Evolutionary conservation across 1,139 yeast species (phyloP), one percentile per base, ranked within the genome.

Genomic region (Spathaspora sp.): DNA sequence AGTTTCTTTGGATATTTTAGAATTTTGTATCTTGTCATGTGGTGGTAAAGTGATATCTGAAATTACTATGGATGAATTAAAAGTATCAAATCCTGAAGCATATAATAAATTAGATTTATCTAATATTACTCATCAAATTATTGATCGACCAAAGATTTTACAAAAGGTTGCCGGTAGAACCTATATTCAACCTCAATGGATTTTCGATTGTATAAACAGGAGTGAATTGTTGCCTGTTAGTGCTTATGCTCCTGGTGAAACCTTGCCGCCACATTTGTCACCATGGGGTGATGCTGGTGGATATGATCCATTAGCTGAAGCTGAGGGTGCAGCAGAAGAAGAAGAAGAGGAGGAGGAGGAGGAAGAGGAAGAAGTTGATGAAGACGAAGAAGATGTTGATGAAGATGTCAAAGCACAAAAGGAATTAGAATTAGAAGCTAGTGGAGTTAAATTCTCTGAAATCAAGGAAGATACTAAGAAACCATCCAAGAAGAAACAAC

Each of bases 201-300:
- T 93, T 42, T 91, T 93, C 66, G 99, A 93, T 65, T 84, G 89
- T 60, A 75, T 95, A 55, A 93, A 93, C 72, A 86, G 86, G 69
- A 80, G 82, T 44, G 76, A 79, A 52, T 76, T 93, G 52, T 75
- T 87, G 47, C 80, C 93, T 34, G 97, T 88, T 23, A 84, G 85
- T 47, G 78, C 76, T 48, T 93, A 93, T 63, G 87, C 95, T 39
- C 96, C 97, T 3, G 99, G 99, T 47, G 98, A 93, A 69, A 74
- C 90, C 8, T 77, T 95, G 52, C 98, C 98, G 41, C 98, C 99
- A 38, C 99, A 93, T 68, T 78, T 95, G 62, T 87, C 96, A 47
- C 99, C 99, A 73, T 93, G 99, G 98, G 98, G 98, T 56, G 98
- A 93, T 70, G 81, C 91, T 47, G 89, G 87, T 57, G 87, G 85